Evolutionary conservation across 495 filamentous ascomycete genomes (phyloP), one percentile per base, ranked within the genome.

Genomic region (Penicillium steckii): DNA sequence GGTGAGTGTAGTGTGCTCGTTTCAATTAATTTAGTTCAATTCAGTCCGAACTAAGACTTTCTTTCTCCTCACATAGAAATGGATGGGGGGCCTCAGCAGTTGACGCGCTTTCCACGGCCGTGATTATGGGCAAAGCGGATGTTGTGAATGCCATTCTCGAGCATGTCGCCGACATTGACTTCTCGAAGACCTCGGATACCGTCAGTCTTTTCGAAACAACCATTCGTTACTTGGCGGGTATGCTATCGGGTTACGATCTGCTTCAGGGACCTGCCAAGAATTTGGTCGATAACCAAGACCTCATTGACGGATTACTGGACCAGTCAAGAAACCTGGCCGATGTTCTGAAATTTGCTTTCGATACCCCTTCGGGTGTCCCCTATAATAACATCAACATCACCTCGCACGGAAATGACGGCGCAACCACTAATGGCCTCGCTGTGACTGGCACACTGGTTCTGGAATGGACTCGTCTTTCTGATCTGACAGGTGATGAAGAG

Each of bases 191-290:
- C 3, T 49, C 61, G 1, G 72, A 71, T 12, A 27, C 50, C 26
- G 83, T 95, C 53, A 91, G 85, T 49, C 70, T 96, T 24, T 96
- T 96, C 52, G 90, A 96, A 69, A 96, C 90, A 2, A 95, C 89
- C 2, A 96, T 96, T 60, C 86, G 90, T 3, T 96, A 95, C 57
- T 72, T 95, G 3, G 90, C 76, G 13, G 91, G 91, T 15, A 74
- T 96, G 56, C 56, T 95, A 35, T 88, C 91, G 8, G 91, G 83
- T 6, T 91, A 94, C 64, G 91, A 95, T 62, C 78, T 96, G 56
- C 68, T 96, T 22, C 87, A 67, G 7, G 89, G 88, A 0, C 88
- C 89, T 6, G 73, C 87, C 23, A 66, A 80, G n/a, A 46, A 77
- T 10, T 64, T 86, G 45, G 74, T 69, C 8, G 53, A 63, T 21